phyloP scores from a whole-genome alignment of 306 rosid genomes.

The Quercus wislizeni region DNA sequence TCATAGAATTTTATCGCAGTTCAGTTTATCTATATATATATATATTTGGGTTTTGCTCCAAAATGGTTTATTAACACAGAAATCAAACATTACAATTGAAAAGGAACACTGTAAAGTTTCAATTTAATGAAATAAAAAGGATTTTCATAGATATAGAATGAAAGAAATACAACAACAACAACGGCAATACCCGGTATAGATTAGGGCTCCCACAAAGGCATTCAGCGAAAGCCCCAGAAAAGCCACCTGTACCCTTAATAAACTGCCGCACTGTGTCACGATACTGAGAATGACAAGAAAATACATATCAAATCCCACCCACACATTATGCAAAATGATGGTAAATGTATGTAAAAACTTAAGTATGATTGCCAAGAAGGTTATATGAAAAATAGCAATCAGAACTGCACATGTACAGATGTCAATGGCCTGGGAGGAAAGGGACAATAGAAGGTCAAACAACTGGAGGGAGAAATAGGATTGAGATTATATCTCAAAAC shows the following conservation, averaged over 20 bases:
- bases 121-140: background rate
- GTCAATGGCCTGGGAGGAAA: background rate
- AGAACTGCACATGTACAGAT: background rate
- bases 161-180: slow-evolving; percentile 20
- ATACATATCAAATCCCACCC: slow-evolving; percentile 2
- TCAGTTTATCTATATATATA: background rate
- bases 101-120: background rate
- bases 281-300: slow-evolving; percentile 57
- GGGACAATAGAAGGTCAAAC: background rate
- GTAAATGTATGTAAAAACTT: slow-evolving; percentile 2
- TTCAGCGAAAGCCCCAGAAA: slow-evolving; percentile 90
- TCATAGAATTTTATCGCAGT: background rate
- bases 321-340: background rate
- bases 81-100: background rate
- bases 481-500: background rate
- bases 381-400: background rate
- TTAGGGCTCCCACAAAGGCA: slow-evolving; percentile 98
- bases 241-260: slow-evolving; percentile 92
- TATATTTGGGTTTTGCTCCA: background rate
- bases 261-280: slow-evolving; percentile 88
- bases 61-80: background rate
- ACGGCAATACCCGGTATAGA: slow-evolving; percentile 70
- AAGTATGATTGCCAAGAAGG: slow-evolving; percentile 3
- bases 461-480: background rate
- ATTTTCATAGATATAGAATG: background rate